These are phyloP conservation scores for Leucogyrophana mollusca DNA, from an alignment of 768 basidiomycete species.

Conservation along the genomic window DNA sequence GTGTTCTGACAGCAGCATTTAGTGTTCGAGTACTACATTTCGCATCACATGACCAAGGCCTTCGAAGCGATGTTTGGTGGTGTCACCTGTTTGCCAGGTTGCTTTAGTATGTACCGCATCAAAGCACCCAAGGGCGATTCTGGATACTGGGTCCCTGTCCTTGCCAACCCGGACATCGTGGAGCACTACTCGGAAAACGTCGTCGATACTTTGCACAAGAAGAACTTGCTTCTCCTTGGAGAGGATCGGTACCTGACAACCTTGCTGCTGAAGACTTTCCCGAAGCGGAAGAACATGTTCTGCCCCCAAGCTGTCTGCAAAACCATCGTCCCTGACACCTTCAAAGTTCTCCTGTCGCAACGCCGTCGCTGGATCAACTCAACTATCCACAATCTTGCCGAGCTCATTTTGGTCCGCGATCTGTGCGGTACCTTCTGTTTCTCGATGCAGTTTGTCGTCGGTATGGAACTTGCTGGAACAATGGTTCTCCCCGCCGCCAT, in stretches of 20 bases:
- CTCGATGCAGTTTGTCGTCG: slow-evolving; percentile 99
- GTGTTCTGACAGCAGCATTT: slow-evolving; percentile 7
- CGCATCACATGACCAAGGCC: slow-evolving; percentile 97
- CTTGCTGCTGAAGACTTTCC: slow-evolving; percentile 98
- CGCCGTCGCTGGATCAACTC: slow-evolving; percentile 99
- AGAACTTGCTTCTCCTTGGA: slow-evolving; percentile 94
- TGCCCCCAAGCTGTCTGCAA: slow-evolving; percentile 99
- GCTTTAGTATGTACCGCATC: slow-evolving; percentile 99
- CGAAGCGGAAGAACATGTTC: slow-evolving; percentile 98
- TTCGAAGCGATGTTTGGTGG: slow-evolving; percentile 99
- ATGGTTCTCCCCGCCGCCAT: slow-evolving; percentile 97
- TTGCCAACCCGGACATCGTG: slow-evolving; percentile 98
- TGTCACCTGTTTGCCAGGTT: slow-evolving; percentile 98
- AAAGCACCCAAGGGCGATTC: slow-evolving; percentile 96
- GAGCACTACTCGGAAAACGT: slow-evolving; percentile 99
- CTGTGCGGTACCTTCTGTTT: slow-evolving; percentile 99
- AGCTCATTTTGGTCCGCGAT: slow-evolving; percentile 91
- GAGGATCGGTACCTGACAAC: slow-evolving; percentile 99
- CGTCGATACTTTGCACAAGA: slow-evolving; percentile 99
- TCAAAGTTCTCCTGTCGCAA: slow-evolving; percentile 90
- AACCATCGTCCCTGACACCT: slow-evolving; percentile 97
- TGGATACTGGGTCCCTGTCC: slow-evolving; percentile 97
- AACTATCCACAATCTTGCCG: slow-evolving; percentile 96
- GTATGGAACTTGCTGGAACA: slow-evolving; percentile 97
- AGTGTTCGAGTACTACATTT: slow-evolving; percentile 99